A percentile compares a stretch with the other conserved stretches of the same genome.
Evolutionary conservation across 257 asterid species (phyloP).

Genomic region (Gardenia jasminoides): DNA sequence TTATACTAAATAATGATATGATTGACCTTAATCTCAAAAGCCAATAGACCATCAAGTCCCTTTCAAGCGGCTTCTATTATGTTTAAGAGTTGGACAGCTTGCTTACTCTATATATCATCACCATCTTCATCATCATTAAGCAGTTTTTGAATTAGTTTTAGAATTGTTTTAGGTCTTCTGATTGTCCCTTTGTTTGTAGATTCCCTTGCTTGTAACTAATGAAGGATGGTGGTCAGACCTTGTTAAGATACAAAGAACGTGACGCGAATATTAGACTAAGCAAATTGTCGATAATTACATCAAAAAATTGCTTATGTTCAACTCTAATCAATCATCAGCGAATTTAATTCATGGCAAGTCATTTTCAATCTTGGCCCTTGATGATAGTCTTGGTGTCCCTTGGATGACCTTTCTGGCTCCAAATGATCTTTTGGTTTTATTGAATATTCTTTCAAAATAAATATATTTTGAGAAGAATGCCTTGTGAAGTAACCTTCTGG

Average conservation of each 20-base stretch:
- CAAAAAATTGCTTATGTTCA: neutral
- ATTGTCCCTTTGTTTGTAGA: neutral
- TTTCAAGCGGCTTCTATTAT: constrained; percentile 19
- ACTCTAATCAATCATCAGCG: neutral
- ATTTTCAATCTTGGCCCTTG: constrained; percentile 13
- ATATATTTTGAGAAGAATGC: neutral
- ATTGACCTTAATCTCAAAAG: constrained; percentile 9
- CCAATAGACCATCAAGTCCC: constrained; percentile 10
- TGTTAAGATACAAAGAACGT: constrained; percentile 13
- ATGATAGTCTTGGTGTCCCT: constrained; percentile 15
- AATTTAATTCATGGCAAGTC: constrained; percentile 2
- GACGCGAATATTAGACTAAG: constrained; percentile 34
- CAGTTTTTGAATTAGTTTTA: neutral
- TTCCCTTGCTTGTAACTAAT: neutral
- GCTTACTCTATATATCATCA: neutral
- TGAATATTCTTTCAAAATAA: neutral
- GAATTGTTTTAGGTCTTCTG: neutral
- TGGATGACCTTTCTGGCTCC: constrained; percentile 33
- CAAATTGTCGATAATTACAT: constrained; percentile 8
- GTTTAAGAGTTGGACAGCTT: neutral
- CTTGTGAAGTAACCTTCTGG: neutral
- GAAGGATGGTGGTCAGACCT: neutral
- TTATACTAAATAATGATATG: neutral
- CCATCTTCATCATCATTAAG: neutral
- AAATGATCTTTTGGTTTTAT: constrained; percentile 6